phyloP scores from a whole-genome alignment of 148 eudicot species.

The Fallopia convolvulus region DNA sequence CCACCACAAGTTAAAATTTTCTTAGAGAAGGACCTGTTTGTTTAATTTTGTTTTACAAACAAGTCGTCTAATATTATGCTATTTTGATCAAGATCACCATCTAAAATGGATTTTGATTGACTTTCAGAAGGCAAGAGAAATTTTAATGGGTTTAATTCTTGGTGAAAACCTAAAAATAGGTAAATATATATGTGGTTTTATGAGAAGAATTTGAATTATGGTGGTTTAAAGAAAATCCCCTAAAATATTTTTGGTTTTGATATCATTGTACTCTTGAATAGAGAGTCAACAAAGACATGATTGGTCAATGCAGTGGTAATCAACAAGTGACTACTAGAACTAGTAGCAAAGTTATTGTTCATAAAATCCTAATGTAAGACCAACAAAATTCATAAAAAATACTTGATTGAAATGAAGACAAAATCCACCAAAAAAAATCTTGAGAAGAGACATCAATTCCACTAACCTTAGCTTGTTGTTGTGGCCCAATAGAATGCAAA shows the following conservation, averaged over 20 bases:
- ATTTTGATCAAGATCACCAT: neutral
- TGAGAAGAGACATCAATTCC: neutral
- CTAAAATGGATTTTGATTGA: neutral
- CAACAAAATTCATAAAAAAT: neutral
- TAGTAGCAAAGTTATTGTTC: no score
- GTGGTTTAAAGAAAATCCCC: no score
- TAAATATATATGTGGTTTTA: no score
- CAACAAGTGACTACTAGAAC: no score
- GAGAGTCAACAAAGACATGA: no score
- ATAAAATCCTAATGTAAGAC: neutral
- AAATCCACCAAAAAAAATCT: neutral
- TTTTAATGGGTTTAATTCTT: neutral
- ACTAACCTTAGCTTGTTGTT: conserved; percentile 36
- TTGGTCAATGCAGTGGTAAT: no score
- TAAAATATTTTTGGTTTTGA: no score
- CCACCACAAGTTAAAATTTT: neutral
- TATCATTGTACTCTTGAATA: no score
- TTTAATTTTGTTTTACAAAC: no score
- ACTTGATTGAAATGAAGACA: no score
- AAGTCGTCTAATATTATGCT: neutral
- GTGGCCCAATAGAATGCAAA: conserved; percentile 41
- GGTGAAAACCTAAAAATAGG: no score
- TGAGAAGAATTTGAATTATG: no score
- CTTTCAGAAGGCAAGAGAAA: neutral
- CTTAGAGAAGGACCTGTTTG: neutral